Evolutionary conservation across 2,329 filamentous ascomycete genomes (phyloP), one percentile per base, ranked within the genome.

Genomic region (Thielaviopsis euricoi): DNA sequence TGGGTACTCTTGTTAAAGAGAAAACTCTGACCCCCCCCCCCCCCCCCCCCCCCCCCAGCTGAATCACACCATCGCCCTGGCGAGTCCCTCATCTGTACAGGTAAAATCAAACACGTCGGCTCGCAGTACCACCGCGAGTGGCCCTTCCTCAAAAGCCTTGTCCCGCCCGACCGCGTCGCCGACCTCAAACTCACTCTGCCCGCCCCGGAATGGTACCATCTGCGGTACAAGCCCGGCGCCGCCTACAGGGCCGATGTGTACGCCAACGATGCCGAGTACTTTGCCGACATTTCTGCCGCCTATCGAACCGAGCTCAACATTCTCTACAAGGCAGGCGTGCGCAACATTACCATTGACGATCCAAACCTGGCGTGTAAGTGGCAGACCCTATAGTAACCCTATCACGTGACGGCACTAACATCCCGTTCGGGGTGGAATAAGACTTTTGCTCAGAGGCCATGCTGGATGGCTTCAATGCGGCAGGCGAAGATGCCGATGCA

Each of bases 381-480:
- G n/a, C n/a, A 49, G 29, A 33, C 29, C 46, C 21, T n/a, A n/a
- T n/a, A n/a, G n/a, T 6, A 49, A 49, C 46, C 2, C 17, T 22
- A 49, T 49, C n/a, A n/a, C n/a, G n/a, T n/a, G n/a, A n/a, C n/a
- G n/a, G n/a, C n/a, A n/a, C n/a, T n/a, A n/a, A n/a, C n/a, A n/a
- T n/a, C n/a, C n/a, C n/a, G n/a, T 19, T 6, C 2, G 9, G 6
- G 12, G 15, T 12, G 23, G 15, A 52, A 23, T 21, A 57, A 85
- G 82, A 87, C 68, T 87, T 88, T 70, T 88, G 85, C 71, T 85
- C 80, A 21, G 74, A 85, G 59, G 80, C 82, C 66, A 87, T 87
- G 78, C 76, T 86, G 37, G 71, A 78, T 52, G 84, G 83, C 13
- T 88, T 83, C 79, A 77, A 79, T 56, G 77, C 77, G 13, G 86